These are phyloP conservation scores for Xylaria sp. DNA, from an alignment of 2,329 filamentous ascomycete genomes.

Conservation along the genomic window DNA sequence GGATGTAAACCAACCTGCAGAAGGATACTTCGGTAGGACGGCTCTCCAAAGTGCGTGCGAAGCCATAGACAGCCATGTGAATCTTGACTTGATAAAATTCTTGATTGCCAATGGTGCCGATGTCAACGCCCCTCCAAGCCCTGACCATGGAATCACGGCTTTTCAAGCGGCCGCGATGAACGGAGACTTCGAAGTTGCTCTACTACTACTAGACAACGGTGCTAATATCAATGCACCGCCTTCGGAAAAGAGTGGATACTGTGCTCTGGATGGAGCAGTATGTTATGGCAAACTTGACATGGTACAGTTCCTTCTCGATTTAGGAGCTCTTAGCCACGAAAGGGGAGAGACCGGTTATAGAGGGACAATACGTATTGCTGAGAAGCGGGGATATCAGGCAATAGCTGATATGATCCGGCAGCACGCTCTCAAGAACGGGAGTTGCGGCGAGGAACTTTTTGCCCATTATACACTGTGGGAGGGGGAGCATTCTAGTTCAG, in stretches of 20 bases:
- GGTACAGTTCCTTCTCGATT: conserved; percentile 34
- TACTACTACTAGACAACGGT: conserved; percentile 33
- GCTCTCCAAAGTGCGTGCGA: conserved; percentile 18
- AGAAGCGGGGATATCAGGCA: rapidly evolving
- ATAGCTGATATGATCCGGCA: conserved; percentile 1
- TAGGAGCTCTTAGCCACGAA: conserved; percentile 33
- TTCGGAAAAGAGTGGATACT: background rate
- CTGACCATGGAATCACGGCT: background rate
- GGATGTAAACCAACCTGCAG: conserved; percentile 30
- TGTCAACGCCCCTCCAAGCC: conserved; percentile 14
- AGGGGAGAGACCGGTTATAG: conserved; percentile 32
- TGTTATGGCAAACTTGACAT: conserved; percentile 20
- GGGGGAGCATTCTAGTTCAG: background rate
- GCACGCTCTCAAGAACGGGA: conserved; percentile 12
- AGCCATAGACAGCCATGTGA: too few relatives aligned
- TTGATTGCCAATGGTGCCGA: conserved; percentile 14
- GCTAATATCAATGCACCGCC: conserved; percentile 31
- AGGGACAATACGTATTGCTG: conserved; percentile 20
- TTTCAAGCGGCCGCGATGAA: conserved; percentile 21
- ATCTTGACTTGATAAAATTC: background rate
- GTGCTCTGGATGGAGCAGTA: conserved; percentile 29
- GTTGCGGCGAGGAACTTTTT: conserved; percentile 16
- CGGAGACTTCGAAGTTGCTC: conserved; percentile 30
- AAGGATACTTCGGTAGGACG: background rate
- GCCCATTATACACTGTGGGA: conserved; percentile 20